A percentile compares a stretch with the other conserved stretches of the same genome.
Evolutionary conservation across 177 flowering plant species (phyloP).

Genomic region (Vitis hybrid): DNA sequence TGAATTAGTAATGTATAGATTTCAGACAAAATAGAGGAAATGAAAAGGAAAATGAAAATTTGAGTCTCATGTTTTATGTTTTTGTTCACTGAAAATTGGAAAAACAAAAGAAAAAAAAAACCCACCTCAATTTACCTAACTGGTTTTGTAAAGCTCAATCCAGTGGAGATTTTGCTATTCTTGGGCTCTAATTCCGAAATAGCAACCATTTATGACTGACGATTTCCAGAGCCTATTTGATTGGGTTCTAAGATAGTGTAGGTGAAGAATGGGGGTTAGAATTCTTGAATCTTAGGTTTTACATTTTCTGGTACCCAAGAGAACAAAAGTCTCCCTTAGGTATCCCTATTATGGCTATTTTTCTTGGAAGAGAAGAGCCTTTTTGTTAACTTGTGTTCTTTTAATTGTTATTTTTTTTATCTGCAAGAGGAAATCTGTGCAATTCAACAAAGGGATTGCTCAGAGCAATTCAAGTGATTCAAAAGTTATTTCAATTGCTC

Average conservation of each 20-base stretch:
- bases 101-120: background rate
- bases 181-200: too few species aligned
- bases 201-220: too few species aligned
- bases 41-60: background rate
- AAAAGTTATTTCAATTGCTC: slow-evolving; percentile 17
- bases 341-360: too few species aligned
- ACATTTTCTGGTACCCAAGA: too few species aligned
- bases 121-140: background rate
- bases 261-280: background rate
- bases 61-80: background rate
- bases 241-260: too few species aligned
- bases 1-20: background rate
- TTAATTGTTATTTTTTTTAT: background rate
- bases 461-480: slow-evolving; percentile 2
- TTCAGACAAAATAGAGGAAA: background rate
- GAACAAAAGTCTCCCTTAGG: too few species aligned
- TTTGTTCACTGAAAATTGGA: background rate
- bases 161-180: too few species aligned
- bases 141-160: too few species aligned
- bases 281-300: slow-evolving; percentile 10
- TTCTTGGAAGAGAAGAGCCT: background rate
- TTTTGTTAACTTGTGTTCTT: background rate
- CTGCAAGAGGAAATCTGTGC: background rate
- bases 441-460: background rate
- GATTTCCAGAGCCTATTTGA: too few species aligned